Conservation (phyloP, 179 eudicot species). For the Carnegiea gigantea region DNA sequence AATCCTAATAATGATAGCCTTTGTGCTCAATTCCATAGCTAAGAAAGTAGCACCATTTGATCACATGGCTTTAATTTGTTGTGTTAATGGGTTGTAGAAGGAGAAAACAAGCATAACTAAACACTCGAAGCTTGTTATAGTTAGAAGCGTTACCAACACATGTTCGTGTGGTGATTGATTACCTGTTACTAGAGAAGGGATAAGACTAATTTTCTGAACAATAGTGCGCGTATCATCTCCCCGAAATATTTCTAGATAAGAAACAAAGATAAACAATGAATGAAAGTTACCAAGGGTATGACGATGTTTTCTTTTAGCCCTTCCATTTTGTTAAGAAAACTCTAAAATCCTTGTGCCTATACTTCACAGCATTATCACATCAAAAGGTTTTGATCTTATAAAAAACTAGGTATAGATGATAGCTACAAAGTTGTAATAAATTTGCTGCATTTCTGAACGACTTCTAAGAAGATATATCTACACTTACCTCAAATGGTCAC, state of each 20-base stretch:
- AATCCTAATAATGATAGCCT: background rate
- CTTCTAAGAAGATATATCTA: constrained; percentile 2
- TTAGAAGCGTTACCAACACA: background rate
- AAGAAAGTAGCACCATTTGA: background rate
- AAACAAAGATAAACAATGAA: background rate
- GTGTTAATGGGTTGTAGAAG: background rate
- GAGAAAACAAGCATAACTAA: background rate
- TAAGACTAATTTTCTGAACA: constrained; percentile 3
- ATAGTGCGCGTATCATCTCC: background rate
- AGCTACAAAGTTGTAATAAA: background rate
- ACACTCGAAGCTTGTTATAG: background rate
- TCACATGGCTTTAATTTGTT: background rate
- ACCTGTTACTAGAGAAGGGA: background rate
- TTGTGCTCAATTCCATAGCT: background rate
- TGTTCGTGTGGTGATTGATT: background rate
- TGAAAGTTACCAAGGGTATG: background rate
- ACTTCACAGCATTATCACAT: background rate
- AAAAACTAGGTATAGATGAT: background rate
- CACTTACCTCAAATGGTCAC: background rate
- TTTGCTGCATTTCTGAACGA: background rate
- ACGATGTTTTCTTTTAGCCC: constrained; percentile 11
- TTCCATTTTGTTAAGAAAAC: background rate
- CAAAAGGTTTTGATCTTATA: constrained; percentile 4
- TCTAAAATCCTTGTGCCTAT: background rate
- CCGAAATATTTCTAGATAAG: background rate